These are phyloP conservation scores for Cutaneotrichosporon daszewskae DNA, from an alignment of 1,284 basidiomycete genomes.

Conservation along the genomic window DNA sequence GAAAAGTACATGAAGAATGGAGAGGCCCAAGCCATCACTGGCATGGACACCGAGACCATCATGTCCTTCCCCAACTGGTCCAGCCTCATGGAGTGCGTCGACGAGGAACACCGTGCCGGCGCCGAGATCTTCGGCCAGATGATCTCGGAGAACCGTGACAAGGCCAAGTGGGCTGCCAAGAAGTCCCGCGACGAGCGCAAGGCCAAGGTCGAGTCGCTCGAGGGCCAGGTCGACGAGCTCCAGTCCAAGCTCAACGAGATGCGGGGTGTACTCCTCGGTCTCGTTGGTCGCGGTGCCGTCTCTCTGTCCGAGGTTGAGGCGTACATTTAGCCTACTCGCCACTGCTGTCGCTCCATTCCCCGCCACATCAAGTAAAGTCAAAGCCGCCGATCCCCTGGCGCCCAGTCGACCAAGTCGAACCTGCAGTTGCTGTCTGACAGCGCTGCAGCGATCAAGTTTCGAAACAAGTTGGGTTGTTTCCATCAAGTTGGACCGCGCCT, in stretches of 20 bases:
- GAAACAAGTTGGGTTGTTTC: too few relatives aligned
- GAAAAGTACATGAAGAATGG: slow-evolving; percentile 39
- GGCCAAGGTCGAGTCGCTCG: slow-evolving; percentile 35
- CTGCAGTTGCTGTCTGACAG: too few relatives aligned
- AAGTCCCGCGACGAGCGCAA: slow-evolving; percentile 38
- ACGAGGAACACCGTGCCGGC: slow-evolving; percentile 18
- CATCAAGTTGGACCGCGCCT: too few relatives aligned
- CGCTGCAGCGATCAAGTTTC: too few relatives aligned
- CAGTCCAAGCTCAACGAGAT: slow-evolving; percentile 23
- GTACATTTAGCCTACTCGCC: slow-evolving; percentile 9
- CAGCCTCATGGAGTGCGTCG: slow-evolving; percentile 27
- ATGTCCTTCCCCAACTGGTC: slow-evolving; percentile 29
- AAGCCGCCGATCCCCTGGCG: too few relatives aligned
- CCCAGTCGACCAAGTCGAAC: too few relatives aligned
- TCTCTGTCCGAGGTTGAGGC: slow-evolving; percentile 22
- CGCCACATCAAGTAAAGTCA: too few relatives aligned
- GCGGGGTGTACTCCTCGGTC: slow-evolving; percentile 19
- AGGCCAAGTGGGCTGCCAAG: slow-evolving; percentile 39
- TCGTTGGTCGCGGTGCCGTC: slow-evolving; percentile 28
- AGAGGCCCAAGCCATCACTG: slow-evolving; percentile 29
- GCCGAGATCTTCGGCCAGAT: slow-evolving; percentile 36
- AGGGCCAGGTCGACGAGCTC: slow-evolving; percentile 29
- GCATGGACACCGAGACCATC: slow-evolving; percentile 30
- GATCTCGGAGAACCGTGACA: slow-evolving; percentile 37
- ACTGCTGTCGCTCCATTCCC: background rate